Evolutionary conservation across 2,329 filamentous ascomycete species (phyloP).

Genomic region (Calonectria fujianensis): DNA sequence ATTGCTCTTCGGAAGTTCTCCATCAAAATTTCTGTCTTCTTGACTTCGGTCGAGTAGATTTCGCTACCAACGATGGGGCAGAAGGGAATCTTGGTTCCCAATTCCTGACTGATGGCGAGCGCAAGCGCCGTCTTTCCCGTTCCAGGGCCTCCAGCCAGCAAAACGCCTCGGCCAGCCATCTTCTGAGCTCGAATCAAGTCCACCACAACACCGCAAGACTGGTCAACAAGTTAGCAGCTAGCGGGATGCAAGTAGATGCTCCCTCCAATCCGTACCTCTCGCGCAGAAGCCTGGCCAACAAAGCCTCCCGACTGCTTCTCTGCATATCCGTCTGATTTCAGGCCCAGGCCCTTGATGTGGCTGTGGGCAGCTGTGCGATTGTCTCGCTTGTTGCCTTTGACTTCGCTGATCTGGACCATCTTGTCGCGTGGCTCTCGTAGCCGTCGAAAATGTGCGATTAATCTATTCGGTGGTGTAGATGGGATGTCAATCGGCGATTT

Average conservation of each 20-base stretch:
- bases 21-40: slow-evolving; percentile 99
- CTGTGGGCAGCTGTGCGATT: slow-evolving; percentile 97
- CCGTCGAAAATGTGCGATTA: slow-evolving; percentile 36
- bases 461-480: slow-evolving; percentile 19
- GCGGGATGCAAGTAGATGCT: slow-evolving; percentile 6
- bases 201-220: slow-evolving; percentile 97
- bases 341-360: slow-evolving; percentile 95
- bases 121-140: slow-evolving; percentile 98
- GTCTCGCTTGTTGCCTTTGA: slow-evolving; percentile 95
- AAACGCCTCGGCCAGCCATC: slow-evolving; percentile 95
- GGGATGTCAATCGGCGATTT: slow-evolving; percentile 34
- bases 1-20: slow-evolving; percentile 99
- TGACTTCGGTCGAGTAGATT: slow-evolving; percentile 97
- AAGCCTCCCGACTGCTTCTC: slow-evolving; percentile 89
- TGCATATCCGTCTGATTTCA: slow-evolving; percentile 89
- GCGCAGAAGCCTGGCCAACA: slow-evolving; percentile 89
- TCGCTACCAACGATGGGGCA: slow-evolving; percentile 99
- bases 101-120: slow-evolving; percentile 95
- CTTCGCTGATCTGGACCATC: slow-evolving; percentile 95
- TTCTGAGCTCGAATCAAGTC: slow-evolving; percentile 97
- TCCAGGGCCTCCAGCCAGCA: slow-evolving; percentile 94
- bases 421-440: slow-evolving; percentile 60
- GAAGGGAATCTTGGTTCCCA: slow-evolving; percentile 98
- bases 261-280: slow-evolving; percentile 80
- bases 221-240: slow-evolving; percentile 48